phyloP scores from a whole-genome alignment of 2,329 filamentous ascomycete species.

The Penicillium nordicum region DNA sequence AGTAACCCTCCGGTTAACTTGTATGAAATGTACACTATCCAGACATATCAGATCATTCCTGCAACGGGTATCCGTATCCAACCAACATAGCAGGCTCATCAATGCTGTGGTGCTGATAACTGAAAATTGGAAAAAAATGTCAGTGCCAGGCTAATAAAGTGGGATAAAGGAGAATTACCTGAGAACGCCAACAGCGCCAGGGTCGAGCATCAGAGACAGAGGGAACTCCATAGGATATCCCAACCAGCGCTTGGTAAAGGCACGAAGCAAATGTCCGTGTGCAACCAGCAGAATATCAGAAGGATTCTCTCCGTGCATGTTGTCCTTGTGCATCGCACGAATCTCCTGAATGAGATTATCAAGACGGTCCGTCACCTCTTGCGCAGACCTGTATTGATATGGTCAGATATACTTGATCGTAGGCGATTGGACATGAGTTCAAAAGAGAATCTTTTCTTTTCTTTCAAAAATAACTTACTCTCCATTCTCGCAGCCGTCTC shows the following conservation, averaged over 20 bases:
- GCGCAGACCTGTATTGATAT: conserved; percentile 24
- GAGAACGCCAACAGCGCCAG: conserved; percentile 43
- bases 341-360: conserved; percentile 45
- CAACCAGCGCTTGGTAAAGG: conserved; percentile 49
- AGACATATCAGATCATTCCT: conserved; percentile 10
- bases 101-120: conserved; percentile 39
- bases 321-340: conserved; percentile 37
- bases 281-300: conserved; percentile 41
- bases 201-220: conserved; percentile 45
- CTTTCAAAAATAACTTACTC: conserved; percentile 41
- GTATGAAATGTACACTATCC: neutral
- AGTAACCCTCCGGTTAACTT: neutral
- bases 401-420: conserved; percentile 2
- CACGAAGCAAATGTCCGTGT: conserved; percentile 47
- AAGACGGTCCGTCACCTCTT: conserved; percentile 41
- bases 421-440: neutral
- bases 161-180: conserved; percentile 26
- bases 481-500: conserved; percentile 56
- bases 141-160: neutral
- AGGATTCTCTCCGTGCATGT: conserved; percentile 41
- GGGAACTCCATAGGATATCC: conserved; percentile 41
- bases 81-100: conserved; percentile 42
- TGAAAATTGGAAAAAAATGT: conserved; percentile 5
- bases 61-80: conserved; percentile 39
- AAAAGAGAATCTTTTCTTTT: too few relatives aligned